Base-by-base conservation (phyloP, 129 eudicot genomes). In the Dittrichia graveolens region DNA sequence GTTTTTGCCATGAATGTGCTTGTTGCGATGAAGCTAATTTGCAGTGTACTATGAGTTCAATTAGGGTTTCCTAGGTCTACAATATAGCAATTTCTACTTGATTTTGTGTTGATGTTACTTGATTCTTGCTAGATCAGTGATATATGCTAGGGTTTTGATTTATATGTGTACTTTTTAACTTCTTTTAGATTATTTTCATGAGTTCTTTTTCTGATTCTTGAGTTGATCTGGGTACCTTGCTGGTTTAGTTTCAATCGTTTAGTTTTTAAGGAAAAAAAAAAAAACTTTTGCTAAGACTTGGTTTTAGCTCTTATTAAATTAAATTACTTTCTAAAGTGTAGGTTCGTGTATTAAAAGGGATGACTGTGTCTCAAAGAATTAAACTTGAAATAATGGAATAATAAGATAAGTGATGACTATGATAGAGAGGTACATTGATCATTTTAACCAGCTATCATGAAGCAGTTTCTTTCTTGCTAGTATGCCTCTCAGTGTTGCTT, bases 51-150 rank as follows among this genome's bases (percentile, higher is more conserved):
- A 46, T 63, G 65, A 52, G 14, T 71, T 46, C 58, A 61, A 52
- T 78, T 59, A 54, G 78, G 79, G 80, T 55, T 79, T 65, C 60
- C 7, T 39, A 38, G 63, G 48, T 58, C 11, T 73, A 6, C 18
- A n/a, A 42, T 41, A 8, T 52, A 8, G 61, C 57, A 13, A 38
- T 34, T 65, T 81, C 35, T 81, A 16, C 57, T 38, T 2, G 15
- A 8, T 37, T 53, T 61, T 62, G 14, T 46, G 50, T 41, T 68
- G 15, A 64, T 67, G 73, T 18, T 69, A 71, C 55, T 10, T 79
- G 57, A 4, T 59, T 70, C 34, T 71, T 65, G 65, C 57, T 57
- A 59, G 79, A 77, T 83, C 75, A 80, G 76, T 79, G 45, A 18
- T 70, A 55, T 59, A 6, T 31, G 57, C 35, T 65, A 48, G 43